These are phyloP conservation scores for Phyllosticta capitalensis DNA, from an alignment of 2,329 filamentous ascomycete species.

Conservation along the genomic window DNA sequence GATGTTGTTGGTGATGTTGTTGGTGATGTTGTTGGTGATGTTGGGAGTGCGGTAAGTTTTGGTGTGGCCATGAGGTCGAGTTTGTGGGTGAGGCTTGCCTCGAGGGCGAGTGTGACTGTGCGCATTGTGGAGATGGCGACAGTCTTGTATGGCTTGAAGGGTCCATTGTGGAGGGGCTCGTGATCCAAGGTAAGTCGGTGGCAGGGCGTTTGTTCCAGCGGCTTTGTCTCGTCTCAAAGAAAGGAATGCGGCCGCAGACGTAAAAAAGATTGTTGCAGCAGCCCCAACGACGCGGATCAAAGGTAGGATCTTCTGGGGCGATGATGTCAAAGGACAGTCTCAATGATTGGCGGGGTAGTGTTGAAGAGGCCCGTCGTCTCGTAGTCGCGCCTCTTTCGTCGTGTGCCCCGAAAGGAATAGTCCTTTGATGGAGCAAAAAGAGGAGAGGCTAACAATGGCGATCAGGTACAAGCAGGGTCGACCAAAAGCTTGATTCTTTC, in stretches of 20 bases:
- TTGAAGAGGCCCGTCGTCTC: not conserved
- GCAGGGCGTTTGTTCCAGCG: not conserved
- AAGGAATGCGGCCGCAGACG: not conserved
- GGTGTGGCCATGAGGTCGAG: not conserved
- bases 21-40: not conserved
- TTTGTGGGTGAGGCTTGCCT: not conserved
- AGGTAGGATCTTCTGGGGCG: not conserved
- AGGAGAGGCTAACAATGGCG: not conserved
- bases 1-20: not conserved
- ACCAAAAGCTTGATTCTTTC: not conserved
- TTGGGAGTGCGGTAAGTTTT: not conserved
- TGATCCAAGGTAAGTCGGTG: not conserved
- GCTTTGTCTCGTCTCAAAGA: not conserved
- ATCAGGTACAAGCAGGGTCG: not conserved
- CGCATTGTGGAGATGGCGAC: not conserved
- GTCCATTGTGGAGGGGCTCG: not conserved
- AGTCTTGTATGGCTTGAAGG: not conserved
- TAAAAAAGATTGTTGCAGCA: not conserved
- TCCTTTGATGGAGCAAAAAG: not conserved
- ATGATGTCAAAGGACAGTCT: not conserved
- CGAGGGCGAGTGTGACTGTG: not conserved
- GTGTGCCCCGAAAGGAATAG: not conserved
- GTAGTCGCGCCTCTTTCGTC: not conserved
- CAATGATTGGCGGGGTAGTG: not conserved
- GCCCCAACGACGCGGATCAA: not conserved